phyloP scores from a whole-genome alignment of 2,329 filamentous ascomycete genomes.

The Fusarium penzigii region DNA sequence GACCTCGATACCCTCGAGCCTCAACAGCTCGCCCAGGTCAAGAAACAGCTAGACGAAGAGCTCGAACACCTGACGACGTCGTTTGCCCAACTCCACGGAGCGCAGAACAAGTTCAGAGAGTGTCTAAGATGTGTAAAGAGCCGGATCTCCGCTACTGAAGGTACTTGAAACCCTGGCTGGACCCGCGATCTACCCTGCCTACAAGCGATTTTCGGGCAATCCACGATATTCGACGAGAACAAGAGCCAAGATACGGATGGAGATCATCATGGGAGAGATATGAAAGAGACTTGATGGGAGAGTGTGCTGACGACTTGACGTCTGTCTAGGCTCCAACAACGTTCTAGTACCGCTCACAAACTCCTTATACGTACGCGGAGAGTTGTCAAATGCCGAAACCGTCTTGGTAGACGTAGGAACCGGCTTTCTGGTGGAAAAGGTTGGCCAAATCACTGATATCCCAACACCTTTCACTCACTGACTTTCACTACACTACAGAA shows the following conservation, averaged over 20 bases:
- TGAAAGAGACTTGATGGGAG: background rate
- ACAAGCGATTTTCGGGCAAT: background rate
- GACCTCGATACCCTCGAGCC: conserved; percentile 74
- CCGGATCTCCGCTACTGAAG: conserved; percentile 33
- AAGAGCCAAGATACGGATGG: background rate
- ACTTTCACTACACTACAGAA: conserved; percentile 39
- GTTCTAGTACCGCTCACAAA: conserved; percentile 94
- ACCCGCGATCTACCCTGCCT: background rate
- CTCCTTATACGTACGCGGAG: conserved; percentile 90
- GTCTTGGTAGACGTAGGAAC: conserved; percentile 93
- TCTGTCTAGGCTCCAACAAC: conserved; percentile 42
- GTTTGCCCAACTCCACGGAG: conserved; percentile 84
- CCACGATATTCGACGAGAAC: background rate
- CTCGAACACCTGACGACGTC: conserved; percentile 91
- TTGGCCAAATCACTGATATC: conserved; percentile 29
- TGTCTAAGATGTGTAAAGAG: conserved; percentile 75
- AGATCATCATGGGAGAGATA: background rate
- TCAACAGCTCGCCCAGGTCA: conserved; percentile 85
- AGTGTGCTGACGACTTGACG: background rate
- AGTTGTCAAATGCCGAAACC: conserved; percentile 69
- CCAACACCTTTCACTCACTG: conserved; percentile 10
- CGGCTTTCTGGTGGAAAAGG: conserved; percentile 94
- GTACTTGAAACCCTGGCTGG: conserved; percentile 17
- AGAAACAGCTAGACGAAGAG: conserved; percentile 95
- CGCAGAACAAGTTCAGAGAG: conserved; percentile 89